Evolutionary conservation across 1,139 yeast species (phyloP), one percentile per base, ranked within the genome.

Genomic region (Yamadazyma diddensiae): DNA sequence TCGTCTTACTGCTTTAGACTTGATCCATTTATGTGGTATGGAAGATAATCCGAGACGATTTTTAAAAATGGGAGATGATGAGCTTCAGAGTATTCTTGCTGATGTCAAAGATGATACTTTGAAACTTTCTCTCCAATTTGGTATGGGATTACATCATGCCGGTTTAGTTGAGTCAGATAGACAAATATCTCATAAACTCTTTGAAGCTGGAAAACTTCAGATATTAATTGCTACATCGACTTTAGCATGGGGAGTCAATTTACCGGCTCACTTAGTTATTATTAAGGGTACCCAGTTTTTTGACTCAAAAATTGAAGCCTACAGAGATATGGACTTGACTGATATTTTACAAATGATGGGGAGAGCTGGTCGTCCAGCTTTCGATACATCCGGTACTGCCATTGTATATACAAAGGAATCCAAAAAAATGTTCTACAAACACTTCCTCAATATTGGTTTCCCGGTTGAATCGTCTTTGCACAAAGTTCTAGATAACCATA

Each of bases 91-190:
- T n/a, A 68, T 79, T 20, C 54, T 87, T 30, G 62, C 68, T 1
- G 69, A 70, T 35, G 95, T 92, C 6, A 82, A 86, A 41, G 98
- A 94, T 58, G 97, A 92, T 23, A 88, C 97, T 1, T 68, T 94
- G 36, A 77, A 77, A 46, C 61, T 92, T 29, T 75, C 97, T 0
- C 62, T 94, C 39, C 97, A 90, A 51, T 94, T 90, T 58, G 98
- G 98, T 39, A 90, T 94, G 59, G 99, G 95, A 0, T 69, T 92
- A 33, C 98, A 92, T 65, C 99, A 92, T 68, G 98, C 99, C 26
- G 98, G 99, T 57, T 68, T 92, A 35, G 94, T 87, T 13, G 95
- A 88, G 45, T 73, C 82, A 26, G 99, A 92, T 55, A 77, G 99
- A 47, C 79, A 80, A 46, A 77, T 90, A 26, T 81, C 95, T 3